Percentiles rank a stretch among this genome's conserved stretches.
Evolutionary conservation across 495 filamentous ascomycete genomes (phyloP).

Genomic region (Aspergillus affinis): DNA sequence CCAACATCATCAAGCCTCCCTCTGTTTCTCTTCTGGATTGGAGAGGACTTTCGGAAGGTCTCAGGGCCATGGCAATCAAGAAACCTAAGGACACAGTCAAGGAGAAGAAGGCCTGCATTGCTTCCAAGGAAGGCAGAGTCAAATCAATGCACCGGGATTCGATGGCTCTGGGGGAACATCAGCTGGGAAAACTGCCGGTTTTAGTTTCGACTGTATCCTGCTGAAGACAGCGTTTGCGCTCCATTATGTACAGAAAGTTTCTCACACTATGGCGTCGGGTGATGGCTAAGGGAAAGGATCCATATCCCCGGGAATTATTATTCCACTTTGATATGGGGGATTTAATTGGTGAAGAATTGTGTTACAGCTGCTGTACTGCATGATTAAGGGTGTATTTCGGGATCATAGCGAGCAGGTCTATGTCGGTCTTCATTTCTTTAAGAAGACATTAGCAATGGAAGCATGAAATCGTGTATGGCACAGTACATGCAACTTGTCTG

Average conservation of each 20-base stretch:
- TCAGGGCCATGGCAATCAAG: conserved; percentile 2
- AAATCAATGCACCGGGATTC: neutral
- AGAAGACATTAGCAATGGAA: no score
- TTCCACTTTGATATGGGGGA: no score
- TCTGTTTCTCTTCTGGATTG: conserved; percentile 29
- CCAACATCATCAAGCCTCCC: conserved; percentile 7
- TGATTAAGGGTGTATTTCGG: neutral
- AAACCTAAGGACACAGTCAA: conserved; percentile 7
- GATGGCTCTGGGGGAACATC: neutral
- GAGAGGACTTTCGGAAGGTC: conserved; percentile 15
- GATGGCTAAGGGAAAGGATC: no score
- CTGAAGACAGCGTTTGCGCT: no score
- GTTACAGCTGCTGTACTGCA: neutral
- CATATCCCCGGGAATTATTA: no score
- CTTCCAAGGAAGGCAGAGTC: neutral
- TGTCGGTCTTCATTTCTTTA: no score
- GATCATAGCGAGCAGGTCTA: no score
- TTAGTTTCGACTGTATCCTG: neutral
- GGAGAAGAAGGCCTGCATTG: neutral
- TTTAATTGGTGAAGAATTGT: neutral
- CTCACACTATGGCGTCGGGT: no score
- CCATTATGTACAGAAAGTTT: no score
- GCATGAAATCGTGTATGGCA: no score
- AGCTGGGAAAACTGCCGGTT: neutral
- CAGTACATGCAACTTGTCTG: no score